Percentiles rank a stretch among this genome's conserved stretches.
Evolutionary conservation across 2,329 filamentous ascomycete species (phyloP).

Genomic region (Apiospora marii): DNA sequence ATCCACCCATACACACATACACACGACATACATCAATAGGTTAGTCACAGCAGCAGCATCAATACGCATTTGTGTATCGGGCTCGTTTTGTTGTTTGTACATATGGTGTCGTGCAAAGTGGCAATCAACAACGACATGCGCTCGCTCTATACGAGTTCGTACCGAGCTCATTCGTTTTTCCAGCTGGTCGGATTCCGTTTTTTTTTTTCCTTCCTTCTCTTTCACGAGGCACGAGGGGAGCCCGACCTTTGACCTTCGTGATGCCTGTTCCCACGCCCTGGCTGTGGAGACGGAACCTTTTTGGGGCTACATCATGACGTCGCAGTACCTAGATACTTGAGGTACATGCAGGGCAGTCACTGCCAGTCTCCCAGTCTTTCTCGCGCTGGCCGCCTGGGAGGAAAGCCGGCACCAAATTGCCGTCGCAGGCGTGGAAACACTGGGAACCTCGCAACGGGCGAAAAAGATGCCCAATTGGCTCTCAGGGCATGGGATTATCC

Average conservation of each 20-base stretch:
- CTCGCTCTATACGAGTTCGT: conserved; percentile 12
- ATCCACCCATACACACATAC: neutral
- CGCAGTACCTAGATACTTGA: neutral
- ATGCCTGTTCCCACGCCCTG: conserved; percentile 7
- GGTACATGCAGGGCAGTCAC: neutral
- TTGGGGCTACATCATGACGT: conserved; percentile 16
- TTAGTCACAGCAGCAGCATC: no score
- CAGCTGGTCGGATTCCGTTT: neutral
- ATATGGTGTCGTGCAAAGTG: neutral
- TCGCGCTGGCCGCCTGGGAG: neutral
- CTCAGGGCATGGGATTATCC: conserved; percentile 20
- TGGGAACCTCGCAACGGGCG: conserved; percentile 3
- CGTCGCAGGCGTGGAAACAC: conserved; percentile 10
- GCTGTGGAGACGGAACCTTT: neutral
- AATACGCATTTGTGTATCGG: no score
- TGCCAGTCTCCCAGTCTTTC: neutral
- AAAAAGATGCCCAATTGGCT: conserved; percentile 16
- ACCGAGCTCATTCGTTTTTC: neutral
- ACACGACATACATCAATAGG: no score
- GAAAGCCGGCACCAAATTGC: conserved; percentile 19
- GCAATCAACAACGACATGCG: neutral
- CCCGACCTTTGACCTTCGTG: conserved; percentile 3
- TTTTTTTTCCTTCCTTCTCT: no score
- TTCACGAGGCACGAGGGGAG: no score
- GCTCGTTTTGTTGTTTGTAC: neutral